These are phyloP conservation scores for Pythium sukuiense DNA, from an alignment of 352 stramenopile genomes.

Conservation along the genomic window DNA sequence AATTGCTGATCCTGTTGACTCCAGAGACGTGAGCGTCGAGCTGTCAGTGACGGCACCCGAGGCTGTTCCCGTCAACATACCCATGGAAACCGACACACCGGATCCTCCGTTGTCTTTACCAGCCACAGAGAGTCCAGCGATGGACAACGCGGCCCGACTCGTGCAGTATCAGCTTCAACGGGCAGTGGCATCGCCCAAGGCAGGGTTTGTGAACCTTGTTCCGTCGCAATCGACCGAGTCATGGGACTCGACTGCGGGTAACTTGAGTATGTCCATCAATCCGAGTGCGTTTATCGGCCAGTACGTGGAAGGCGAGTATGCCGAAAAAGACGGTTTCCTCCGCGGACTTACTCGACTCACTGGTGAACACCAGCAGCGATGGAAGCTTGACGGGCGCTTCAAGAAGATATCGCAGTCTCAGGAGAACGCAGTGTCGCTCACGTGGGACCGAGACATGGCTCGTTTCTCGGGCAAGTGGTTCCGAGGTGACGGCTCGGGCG, in stretches of 20 bases:
- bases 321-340: conserved; percentile 67
- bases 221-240: conserved; percentile 3
- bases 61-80: conserved; percentile 30
- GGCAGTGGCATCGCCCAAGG: neutral
- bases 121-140: neutral
- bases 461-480: conserved; percentile 86
- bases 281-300: conserved; percentile 48
- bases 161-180: conserved; percentile 8
- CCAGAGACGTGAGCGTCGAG: conserved; percentile 35
- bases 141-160: conserved; percentile 8
- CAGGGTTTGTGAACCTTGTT: neutral
- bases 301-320: conserved; percentile 73
- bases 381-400: conserved; percentile 71
- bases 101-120: neutral
- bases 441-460: conserved; percentile 53
- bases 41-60: conserved; percentile 35
- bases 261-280: conserved; percentile 45
- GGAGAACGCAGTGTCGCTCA: conserved; percentile 67
- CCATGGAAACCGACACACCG: conserved; percentile 67
- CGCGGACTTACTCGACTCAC: conserved; percentile 53
- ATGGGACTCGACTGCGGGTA: conserved; percentile 79
- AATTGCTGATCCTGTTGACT: conserved; percentile 39
- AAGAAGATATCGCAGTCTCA: conserved; percentile 70
- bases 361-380: conserved; percentile 18
- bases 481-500: conserved; percentile 75